These are phyloP conservation scores for Lactuca saligna DNA, from an alignment of 129 eudicot genomes.

Conservation along the genomic window DNA sequence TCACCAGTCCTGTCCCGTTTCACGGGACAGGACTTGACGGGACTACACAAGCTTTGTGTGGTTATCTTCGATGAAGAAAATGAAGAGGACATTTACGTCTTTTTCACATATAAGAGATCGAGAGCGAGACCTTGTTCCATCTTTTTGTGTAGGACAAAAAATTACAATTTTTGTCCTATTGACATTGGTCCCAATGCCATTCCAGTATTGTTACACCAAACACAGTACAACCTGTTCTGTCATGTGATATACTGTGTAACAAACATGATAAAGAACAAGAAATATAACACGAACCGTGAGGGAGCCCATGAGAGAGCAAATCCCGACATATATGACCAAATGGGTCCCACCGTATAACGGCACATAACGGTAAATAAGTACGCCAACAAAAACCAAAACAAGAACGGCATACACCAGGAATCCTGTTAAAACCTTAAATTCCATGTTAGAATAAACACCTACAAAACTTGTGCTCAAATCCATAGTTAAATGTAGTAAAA, in stretches of 20 bases:
- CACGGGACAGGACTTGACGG: not conserved
- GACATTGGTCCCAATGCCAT: not conserved
- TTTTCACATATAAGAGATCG: not conserved
- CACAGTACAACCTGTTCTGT: not conserved
- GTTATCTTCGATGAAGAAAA: too few relatives aligned
- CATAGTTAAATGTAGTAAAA: not conserved
- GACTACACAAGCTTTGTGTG: not conserved
- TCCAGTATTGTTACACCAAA: not conserved
- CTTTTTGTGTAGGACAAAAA: not conserved
- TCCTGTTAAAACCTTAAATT: conserved; percentile 48
- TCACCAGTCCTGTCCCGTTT: too few relatives aligned
- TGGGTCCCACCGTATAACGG: conserved; percentile 71
- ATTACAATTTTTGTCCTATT: not conserved
- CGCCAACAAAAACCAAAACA: conserved; percentile 41
- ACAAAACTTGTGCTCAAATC: not conserved
- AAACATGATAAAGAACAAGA: not conserved
- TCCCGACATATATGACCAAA: conserved; percentile 76
- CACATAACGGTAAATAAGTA: conserved; percentile 53
- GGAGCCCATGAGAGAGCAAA: conserved; percentile 96
- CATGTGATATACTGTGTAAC: not conserved
- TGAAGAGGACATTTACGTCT: not conserved
- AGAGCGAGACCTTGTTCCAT: not conserved
- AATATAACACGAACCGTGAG: conserved; percentile 56
- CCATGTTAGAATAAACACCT: conserved; percentile 21
- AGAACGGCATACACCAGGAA: conserved; percentile 55